Evolutionary conservation across 2,329 filamentous ascomycete genomes (phyloP).

Genomic region (Diaporthe ilicicola): DNA sequence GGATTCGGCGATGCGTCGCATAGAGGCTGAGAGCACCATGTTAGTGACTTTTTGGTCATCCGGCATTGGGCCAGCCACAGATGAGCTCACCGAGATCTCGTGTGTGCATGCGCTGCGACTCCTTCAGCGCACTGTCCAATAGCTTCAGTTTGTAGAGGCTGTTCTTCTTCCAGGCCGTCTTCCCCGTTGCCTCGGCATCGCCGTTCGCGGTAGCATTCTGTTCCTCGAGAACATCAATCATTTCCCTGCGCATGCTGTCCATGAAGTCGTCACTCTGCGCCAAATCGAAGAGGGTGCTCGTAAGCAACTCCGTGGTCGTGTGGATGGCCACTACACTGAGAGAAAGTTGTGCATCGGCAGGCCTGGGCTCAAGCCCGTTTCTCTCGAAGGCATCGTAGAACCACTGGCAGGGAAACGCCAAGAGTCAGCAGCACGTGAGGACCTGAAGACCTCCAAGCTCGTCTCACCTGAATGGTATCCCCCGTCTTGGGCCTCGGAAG

Average conservation of each 20-base stretch:
- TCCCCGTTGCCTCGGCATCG: not conserved
- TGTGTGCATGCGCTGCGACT: constrained; percentile 43
- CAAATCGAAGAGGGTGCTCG: constrained; percentile 50
- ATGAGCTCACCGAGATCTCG: not conserved
- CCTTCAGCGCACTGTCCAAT: constrained; percentile 53
- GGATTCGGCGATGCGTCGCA: constrained; percentile 33
- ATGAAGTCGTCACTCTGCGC: constrained; percentile 49
- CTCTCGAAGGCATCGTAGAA: constrained; percentile 47
- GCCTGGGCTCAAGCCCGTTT: constrained; percentile 43
- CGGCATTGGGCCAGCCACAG: too few relatives aligned
- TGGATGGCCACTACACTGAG: constrained; percentile 52
- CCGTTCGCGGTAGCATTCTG: not conserved
- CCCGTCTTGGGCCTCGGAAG: constrained; percentile 18
- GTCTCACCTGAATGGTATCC: constrained; percentile 23
- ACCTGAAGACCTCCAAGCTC: too few relatives aligned
- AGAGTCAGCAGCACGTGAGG: not conserved
- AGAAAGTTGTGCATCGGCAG: constrained; percentile 45
- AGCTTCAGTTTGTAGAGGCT: constrained; percentile 49
- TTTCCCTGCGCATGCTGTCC: constrained; percentile 52
- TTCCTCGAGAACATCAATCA: constrained; percentile 42
- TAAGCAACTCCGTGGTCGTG: constrained; percentile 48
- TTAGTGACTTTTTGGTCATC: not conserved
- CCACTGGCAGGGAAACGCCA: constrained; percentile 44
- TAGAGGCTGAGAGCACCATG: constrained; percentile 23
- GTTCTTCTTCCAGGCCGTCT: constrained; percentile 45